These are phyloP conservation scores for Amanita exitialis DNA, from an alignment of 768 basidiomycete genomes.

Conservation along the genomic window DNA sequence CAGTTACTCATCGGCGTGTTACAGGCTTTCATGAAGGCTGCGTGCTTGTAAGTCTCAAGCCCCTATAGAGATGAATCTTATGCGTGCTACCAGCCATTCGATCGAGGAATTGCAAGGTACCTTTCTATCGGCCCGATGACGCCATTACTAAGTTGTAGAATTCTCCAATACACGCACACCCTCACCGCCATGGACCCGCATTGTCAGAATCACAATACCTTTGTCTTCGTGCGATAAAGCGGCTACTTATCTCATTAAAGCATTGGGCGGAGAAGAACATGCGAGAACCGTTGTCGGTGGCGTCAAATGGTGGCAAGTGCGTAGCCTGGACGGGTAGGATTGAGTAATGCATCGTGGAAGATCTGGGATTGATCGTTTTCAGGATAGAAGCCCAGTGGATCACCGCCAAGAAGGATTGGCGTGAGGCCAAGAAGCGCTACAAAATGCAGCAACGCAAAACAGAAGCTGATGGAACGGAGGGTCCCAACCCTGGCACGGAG, in stretches of 20 bases:
- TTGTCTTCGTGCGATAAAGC: conserved; percentile 69
- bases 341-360: conserved; percentile 4
- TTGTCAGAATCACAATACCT: conserved; percentile 63
- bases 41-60: conserved; percentile 44
- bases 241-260: conserved; percentile 60
- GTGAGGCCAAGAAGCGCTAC: conserved; percentile 48
- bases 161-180: conserved; percentile 79
- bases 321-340: conserved; percentile 64
- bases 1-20: neutral
- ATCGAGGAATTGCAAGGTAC: conserved; percentile 72
- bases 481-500: conserved; percentile 9
- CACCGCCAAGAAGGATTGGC: conserved; percentile 75
- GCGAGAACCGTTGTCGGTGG: conserved; percentile 73
- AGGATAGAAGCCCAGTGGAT: conserved; percentile 89
- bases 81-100: conserved; percentile 45
- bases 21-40: conserved; percentile 66
- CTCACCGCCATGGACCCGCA: conserved; percentile 75
- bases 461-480: conserved; percentile 5
- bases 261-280: conserved; percentile 75
- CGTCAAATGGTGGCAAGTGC: conserved; percentile 96
- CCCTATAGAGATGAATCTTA: neutral
- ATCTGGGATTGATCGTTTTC: conserved; percentile 10
- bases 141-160: conserved; percentile 16
- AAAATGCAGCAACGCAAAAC: conserved; percentile 31
- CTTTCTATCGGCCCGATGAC: neutral